Percentiles rank a stretch among this genome's conserved stretches.
Evolutionary conservation across 345 rosid species (phyloP).

Genomic region (Lagerstroemia speciosa): DNA sequence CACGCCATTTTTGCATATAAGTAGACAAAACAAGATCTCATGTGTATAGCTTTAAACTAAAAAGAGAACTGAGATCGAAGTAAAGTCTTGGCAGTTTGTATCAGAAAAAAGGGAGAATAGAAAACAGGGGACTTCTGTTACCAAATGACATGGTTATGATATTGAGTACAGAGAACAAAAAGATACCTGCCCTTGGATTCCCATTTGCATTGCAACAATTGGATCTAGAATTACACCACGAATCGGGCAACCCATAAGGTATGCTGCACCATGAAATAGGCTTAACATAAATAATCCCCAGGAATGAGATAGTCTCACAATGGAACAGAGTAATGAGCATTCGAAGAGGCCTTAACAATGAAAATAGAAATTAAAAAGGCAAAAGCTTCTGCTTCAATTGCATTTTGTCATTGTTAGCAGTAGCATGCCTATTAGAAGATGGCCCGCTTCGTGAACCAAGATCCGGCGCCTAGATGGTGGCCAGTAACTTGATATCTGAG

Average conservation of each 20-base stretch:
- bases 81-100: no score
- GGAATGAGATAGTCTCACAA: not conserved
- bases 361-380: not conserved
- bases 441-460: conserved; percentile 94
- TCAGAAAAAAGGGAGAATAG: no score
- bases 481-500: conserved; percentile 85
- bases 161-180: not conserved
- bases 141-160: not conserved
- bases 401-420: not conserved
- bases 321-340: not conserved
- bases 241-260: conserved; percentile 93
- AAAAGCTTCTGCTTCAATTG: not conserved
- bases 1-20: not conserved
- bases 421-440: conserved; percentile 61
- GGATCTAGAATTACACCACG: conserved; percentile 94
- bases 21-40: no score
- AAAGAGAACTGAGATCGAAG: no score
- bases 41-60: no score
- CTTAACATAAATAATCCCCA: conserved; percentile 1
- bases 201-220: conserved; percentile 79
- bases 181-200: conserved; percentile 88
- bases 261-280: conserved; percentile 42
- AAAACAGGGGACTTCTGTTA: no score
- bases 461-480: conserved; percentile 80
- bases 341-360: not conserved